Conservation (phyloP, 441 rosid genomes). For the Dalechampia spathulata region DNA sequence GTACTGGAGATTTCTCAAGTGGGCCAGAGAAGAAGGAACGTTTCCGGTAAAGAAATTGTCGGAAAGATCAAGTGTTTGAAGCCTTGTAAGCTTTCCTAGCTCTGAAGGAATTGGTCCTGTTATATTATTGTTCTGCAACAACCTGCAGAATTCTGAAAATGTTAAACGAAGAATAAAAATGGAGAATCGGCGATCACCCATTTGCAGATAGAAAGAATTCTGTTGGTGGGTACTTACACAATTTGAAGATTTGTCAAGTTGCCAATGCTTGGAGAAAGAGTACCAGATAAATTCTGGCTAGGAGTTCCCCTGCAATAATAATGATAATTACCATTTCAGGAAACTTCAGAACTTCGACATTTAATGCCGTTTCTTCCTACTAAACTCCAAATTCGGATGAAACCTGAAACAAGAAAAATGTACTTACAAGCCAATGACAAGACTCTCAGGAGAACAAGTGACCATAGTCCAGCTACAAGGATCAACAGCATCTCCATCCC, state of each 20-base stretch:
- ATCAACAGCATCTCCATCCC: conserved; percentile 98
- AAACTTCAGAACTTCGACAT: conserved; percentile 1
- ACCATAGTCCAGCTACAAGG: conserved; percentile 99
- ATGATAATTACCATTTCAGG: conserved; percentile 10
- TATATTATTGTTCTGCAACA: conserved; percentile 71
- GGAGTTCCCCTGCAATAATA: conserved; percentile 80
- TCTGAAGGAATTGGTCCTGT: conserved; percentile 73
- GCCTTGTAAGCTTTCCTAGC: conserved; percentile 63
- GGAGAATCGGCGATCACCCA: too few species aligned
- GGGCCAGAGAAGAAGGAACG: conserved; percentile 57
- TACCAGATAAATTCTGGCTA: conserved; percentile 90
- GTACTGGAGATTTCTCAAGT: conserved; percentile 61
- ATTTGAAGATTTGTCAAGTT: conserved; percentile 91
- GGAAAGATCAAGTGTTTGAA: conserved; percentile 88
- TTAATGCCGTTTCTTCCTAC: background rate
- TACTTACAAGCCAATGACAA: conserved; percentile 94
- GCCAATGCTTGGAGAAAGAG: conserved; percentile 90
- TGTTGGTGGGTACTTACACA: conserved; percentile 81
- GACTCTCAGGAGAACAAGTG: conserved; percentile 78
- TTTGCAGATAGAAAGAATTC: too few species aligned
- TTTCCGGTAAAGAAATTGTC: conserved; percentile 58
- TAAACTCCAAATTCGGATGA: too few species aligned
- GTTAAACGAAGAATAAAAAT: too few species aligned
- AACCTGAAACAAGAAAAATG: background rate
- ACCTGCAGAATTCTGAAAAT: conserved; percentile 3